These are phyloP conservation scores for Spiromastix sp. DNA, from an alignment of 2,329 filamentous ascomycete species.

Conservation along the genomic window DNA sequence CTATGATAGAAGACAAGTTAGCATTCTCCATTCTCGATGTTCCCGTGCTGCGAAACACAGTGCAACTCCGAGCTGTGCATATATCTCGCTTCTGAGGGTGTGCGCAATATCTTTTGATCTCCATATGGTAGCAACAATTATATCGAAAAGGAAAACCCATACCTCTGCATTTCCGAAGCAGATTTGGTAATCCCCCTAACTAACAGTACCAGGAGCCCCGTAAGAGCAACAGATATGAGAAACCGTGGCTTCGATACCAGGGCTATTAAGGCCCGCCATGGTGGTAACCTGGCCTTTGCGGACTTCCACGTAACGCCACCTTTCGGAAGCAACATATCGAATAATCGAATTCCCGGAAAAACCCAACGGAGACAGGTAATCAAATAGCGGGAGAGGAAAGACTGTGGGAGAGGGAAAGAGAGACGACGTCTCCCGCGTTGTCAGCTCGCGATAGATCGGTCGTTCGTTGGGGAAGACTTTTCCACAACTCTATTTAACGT, in stretches of 20 bases:
- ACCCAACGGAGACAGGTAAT: not conserved
- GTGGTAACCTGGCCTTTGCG: constrained; percentile 67
- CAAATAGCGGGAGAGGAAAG: not conserved
- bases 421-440: not conserved
- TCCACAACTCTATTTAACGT: too few relatives aligned
- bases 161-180: constrained; percentile 87
- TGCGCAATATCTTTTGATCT: too few relatives aligned
- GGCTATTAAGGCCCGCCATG: constrained; percentile 59
- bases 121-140: constrained; percentile 1
- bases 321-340: constrained; percentile 69
- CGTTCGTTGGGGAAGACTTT: too few relatives aligned
- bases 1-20: constrained; percentile 37
- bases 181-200: constrained; percentile 78
- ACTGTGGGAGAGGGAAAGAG: not conserved
- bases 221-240: constrained; percentile 60
- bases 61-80: too few relatives aligned
- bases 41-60: too few relatives aligned
- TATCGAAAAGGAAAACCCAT: constrained; percentile 21
- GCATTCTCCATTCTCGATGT: too few relatives aligned
- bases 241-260: constrained; percentile 70
- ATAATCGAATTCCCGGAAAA: constrained; percentile 3
- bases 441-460: too few relatives aligned
- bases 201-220: constrained; percentile 65
- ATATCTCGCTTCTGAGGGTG: too few relatives aligned
- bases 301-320: constrained; percentile 89